Percentiles rank a stretch among this genome's conserved stretches.
These are phyloP conservation scores for Lactarius pseudohatsudake DNA, from an alignment of 768 basidiomycete species.

Conservation along the genomic window DNA sequence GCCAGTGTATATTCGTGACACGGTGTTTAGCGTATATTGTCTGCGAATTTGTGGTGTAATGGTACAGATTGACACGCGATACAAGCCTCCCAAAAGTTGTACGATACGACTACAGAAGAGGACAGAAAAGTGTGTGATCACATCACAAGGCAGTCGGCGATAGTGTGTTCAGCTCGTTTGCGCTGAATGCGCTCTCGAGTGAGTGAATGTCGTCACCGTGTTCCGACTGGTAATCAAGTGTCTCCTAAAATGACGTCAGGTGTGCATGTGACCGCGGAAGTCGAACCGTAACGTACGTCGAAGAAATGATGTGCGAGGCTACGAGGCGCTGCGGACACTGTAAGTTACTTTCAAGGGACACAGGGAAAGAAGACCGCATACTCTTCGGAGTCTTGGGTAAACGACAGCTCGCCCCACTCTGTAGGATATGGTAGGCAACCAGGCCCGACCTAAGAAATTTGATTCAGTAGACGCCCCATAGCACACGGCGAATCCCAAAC, in stretches of 20 bases:
- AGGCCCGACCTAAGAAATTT: conserved; percentile 66
- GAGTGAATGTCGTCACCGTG: conserved; percentile 71
- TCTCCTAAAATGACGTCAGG: conserved; percentile 47
- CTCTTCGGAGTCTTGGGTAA: conserved; percentile 94
- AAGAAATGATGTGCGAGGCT: conserved; percentile 91
- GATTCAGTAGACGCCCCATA: conserved; percentile 1
- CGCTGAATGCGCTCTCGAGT: conserved; percentile 58
- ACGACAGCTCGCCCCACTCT: conserved; percentile 85
- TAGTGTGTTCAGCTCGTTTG: conserved; percentile 54
- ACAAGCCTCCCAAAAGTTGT: conserved; percentile 33
- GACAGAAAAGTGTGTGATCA: conserved; percentile 23
- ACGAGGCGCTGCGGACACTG: conserved; percentile 35
- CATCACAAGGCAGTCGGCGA: conserved; percentile 67
- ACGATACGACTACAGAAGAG: neutral
- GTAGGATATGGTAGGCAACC: conserved; percentile 88
- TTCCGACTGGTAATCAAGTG: conserved; percentile 69
- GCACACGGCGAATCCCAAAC: neutral
- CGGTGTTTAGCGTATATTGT: neutral
- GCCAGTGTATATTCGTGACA: no score
- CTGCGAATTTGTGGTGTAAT: neutral
- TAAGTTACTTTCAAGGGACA: neutral
- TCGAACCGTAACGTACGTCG: conserved; percentile 55
- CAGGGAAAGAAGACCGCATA: conserved; percentile 41
- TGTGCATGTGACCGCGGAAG: conserved; percentile 10
- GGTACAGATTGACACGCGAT: conserved; percentile 10